Conservation (phyloP, 2,329 filamentous ascomycete genomes). For the Phialemonium atrogriseum region DNA sequence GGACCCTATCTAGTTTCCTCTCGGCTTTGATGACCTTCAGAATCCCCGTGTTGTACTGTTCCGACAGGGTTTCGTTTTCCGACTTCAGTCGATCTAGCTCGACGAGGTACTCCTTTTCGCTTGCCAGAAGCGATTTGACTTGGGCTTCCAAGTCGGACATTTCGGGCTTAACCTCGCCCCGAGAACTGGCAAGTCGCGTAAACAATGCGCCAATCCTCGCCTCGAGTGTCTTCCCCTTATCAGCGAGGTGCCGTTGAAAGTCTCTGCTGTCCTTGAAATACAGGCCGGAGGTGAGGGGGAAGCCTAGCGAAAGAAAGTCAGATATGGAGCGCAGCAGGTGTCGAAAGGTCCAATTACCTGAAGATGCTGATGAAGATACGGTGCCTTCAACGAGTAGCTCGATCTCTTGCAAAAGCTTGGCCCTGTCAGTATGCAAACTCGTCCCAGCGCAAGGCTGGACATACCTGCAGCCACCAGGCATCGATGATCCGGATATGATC, state of each 20-base stretch:
- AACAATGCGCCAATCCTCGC: conserved; percentile 65
- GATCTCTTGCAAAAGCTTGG: conserved; percentile 55
- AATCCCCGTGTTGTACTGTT: conserved; percentile 81
- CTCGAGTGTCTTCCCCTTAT: conserved; percentile 69
- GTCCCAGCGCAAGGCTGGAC: background rate
- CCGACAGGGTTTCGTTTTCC: conserved; percentile 78
- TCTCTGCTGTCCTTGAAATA: conserved; percentile 55
- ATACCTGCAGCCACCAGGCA: conserved; percentile 87
- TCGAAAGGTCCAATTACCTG: conserved; percentile 29
- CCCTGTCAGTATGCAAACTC: conserved; percentile 18
- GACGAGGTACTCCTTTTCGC: conserved; percentile 72
- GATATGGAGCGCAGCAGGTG: too few relatives aligned
- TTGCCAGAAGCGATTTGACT: conserved; percentile 65
- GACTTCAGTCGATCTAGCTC: conserved; percentile 66
- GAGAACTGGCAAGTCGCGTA: conserved; percentile 38
- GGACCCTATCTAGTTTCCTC: conserved; percentile 83
- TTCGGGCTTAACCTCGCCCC: conserved; percentile 55
- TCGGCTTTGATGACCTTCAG: conserved; percentile 91
- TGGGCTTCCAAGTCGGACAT: conserved; percentile 65
- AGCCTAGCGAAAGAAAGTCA: conserved; percentile 31
- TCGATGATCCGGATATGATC: conserved; percentile 88
- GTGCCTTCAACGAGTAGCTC: conserved; percentile 47
- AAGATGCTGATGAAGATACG: conserved; percentile 32
- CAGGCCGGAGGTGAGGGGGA: conserved; percentile 48
- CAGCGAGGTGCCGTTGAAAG: conserved; percentile 76